A percentile compares a stretch with the other conserved stretches of the same genome.
phyloP scores from a whole-genome alignment of 805 yeast species.

The Cyberlindnera xylosilytica region DNA sequence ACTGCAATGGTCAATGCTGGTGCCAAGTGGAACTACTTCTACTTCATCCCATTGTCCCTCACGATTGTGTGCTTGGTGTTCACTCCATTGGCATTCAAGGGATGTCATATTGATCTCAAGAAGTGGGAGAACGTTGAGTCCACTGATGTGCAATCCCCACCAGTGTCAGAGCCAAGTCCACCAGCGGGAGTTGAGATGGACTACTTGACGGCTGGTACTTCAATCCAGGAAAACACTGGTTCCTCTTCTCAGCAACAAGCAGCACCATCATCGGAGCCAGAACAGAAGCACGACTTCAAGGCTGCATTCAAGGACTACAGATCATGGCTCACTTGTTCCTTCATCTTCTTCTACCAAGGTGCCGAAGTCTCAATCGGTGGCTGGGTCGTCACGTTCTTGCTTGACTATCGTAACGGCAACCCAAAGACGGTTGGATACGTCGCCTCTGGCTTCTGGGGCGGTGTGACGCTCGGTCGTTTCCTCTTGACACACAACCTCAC shows the following conservation, averaged over 20 bases:
- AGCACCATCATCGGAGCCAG: background rate
- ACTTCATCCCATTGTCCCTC: slow-evolving; percentile 48
- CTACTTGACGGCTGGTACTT: too few relatives aligned
- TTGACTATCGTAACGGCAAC: slow-evolving; percentile 47
- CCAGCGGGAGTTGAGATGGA: slow-evolving; percentile 2
- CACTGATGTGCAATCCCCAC: slow-evolving; percentile 9
- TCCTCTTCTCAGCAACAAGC: background rate
- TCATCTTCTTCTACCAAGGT: slow-evolving; percentile 60
- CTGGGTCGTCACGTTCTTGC: slow-evolving; percentile 60
- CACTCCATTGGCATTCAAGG: slow-evolving; percentile 41
- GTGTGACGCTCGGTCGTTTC: slow-evolving; percentile 56
- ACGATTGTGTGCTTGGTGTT: slow-evolving; percentile 32
- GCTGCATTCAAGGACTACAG: slow-evolving; percentile 38
- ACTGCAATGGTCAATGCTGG: slow-evolving; percentile 50
- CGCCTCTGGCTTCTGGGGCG: slow-evolving; percentile 66
- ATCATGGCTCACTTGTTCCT: slow-evolving; percentile 52
- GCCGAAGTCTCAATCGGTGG: slow-evolving; percentile 62
- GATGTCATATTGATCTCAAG: slow-evolving; percentile 40
- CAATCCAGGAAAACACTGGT: too few relatives aligned
- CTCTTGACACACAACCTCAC: slow-evolving; percentile 41
- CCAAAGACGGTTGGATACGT: slow-evolving; percentile 47
- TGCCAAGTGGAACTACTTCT: slow-evolving; percentile 54
- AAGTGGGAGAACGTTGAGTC: slow-evolving; percentile 19
- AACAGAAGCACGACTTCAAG: slow-evolving; percentile 18
- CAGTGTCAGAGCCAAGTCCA: slow-evolving; percentile 1